phyloP scores from a whole-genome alignment of 2,329 filamentous ascomycete genomes.

The Colletotrichum noveboracense region DNA sequence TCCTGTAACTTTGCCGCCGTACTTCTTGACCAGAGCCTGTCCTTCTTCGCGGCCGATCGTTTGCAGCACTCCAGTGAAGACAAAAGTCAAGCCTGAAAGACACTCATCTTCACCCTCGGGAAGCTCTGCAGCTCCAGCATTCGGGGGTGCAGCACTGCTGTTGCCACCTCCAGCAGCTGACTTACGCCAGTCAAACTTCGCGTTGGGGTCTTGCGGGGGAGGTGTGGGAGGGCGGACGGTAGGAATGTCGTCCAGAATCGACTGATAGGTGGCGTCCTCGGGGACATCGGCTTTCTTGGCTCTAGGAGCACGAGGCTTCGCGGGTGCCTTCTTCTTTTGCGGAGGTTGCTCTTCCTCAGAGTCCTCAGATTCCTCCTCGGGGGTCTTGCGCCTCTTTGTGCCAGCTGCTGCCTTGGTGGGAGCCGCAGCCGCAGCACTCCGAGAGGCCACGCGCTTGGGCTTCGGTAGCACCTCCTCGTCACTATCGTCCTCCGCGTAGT shows the following conservation, averaged over 20 bases:
- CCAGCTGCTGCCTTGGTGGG: slow-evolving; percentile 33
- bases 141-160: slow-evolving; percentile 64
- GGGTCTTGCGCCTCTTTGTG: slow-evolving; percentile 64
- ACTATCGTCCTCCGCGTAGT: slow-evolving; percentile 75
- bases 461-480: slow-evolving; percentile 72
- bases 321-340: slow-evolving; percentile 63
- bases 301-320: slow-evolving; percentile 63
- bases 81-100: slow-evolving; percentile 86
- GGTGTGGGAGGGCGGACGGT: slow-evolving; percentile 84
- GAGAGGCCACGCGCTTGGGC: slow-evolving; percentile 61
- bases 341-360: slow-evolving; percentile 63
- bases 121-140: slow-evolving; percentile 70
- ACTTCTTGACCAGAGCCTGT: slow-evolving; percentile 85
- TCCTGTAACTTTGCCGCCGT: slow-evolving; percentile 88
- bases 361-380: slow-evolving; percentile 58
- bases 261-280: slow-evolving; percentile 76
- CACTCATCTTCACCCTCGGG: slow-evolving; percentile 89
- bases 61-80: slow-evolving; percentile 90
- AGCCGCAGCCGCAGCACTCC: slow-evolving; percentile 23
- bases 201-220: slow-evolving; percentile 70
- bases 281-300: slow-evolving; percentile 69
- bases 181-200: slow-evolving; percentile 83
- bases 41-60: slow-evolving; percentile 85
- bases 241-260: slow-evolving; percentile 87
- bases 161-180: slow-evolving; percentile 62